phyloP scores from a whole-genome alignment of 441 rosid genomes.

The Syzygium malaccense region DNA sequence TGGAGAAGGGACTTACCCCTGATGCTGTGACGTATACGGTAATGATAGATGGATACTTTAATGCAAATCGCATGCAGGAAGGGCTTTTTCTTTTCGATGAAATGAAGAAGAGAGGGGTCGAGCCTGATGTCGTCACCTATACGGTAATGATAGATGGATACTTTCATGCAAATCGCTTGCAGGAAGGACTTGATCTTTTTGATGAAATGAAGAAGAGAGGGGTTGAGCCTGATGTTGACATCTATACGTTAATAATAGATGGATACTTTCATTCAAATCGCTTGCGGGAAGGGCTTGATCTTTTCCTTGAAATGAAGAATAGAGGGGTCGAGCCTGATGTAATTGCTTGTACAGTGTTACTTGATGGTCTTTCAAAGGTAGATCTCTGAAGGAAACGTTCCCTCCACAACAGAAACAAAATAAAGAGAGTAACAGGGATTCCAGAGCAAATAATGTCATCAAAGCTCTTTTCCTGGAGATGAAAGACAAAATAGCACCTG shows the following conservation, averaged over 20 bases:
- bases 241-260: not conserved
- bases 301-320: constrained; percentile 48
- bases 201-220: no score
- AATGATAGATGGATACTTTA: constrained; percentile 28
- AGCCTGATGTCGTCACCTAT: no score
- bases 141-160: no score
- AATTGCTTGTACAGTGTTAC: constrained; percentile 46
- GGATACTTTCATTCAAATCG: constrained; percentile 43
- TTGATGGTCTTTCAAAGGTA: constrained; percentile 28
- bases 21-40: constrained; percentile 46
- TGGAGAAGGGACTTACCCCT: constrained; percentile 30
- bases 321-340: constrained; percentile 56
- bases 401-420: constrained; percentile 1
- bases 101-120: no score
- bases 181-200: no score
- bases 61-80: no score
- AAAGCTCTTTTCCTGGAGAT: constrained; percentile 29
- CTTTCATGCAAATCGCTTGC: no score
- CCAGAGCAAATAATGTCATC: not conserved
- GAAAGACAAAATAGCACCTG: constrained; percentile 21
- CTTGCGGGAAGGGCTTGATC: constrained; percentile 30
- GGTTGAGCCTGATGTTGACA: no score
- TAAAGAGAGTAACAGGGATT: constrained; percentile 2
- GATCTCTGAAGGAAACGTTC: not conserved
- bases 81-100: no score